Percentiles rank a stretch among this genome's conserved stretches.
Evolutionary conservation across 2,329 filamentous ascomycete genomes (phyloP).

Genomic region (Ascochyta rabiei): DNA sequence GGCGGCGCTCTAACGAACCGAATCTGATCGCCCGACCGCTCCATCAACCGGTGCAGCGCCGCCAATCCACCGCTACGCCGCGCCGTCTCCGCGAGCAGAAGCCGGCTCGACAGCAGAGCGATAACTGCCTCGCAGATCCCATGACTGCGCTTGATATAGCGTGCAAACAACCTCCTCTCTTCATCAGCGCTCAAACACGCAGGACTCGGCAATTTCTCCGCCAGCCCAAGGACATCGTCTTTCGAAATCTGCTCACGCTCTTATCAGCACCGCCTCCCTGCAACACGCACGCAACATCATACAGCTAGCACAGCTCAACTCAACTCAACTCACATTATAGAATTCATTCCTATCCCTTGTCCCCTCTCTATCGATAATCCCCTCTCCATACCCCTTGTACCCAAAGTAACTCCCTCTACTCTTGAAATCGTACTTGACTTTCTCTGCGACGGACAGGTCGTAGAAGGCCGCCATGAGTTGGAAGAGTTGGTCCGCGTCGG

Average conservation of each 20-base stretch:
- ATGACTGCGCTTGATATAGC: conserved; percentile 56
- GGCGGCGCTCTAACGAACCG: conserved; percentile 59
- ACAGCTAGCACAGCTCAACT: too few species aligned
- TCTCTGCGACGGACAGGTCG: conserved; percentile 57
- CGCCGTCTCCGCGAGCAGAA: conserved; percentile 42
- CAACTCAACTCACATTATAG: conserved; percentile 54
- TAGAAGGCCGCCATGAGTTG: conserved; percentile 55
- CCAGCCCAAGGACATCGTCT: conserved; percentile 56
- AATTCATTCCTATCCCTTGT: conserved; percentile 61
- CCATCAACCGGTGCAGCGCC: conserved; percentile 54
- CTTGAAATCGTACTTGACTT: conserved; percentile 61
- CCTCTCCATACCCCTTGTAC: conserved; percentile 55
- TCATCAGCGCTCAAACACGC: neutral
- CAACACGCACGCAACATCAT: neutral
- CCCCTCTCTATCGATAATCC: conserved; percentile 55
- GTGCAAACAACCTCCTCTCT: conserved; percentile 37
- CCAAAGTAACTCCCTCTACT: conserved; percentile 59
- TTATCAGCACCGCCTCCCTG: neutral
- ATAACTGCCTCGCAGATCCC: conserved; percentile 54
- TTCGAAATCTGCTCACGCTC: conserved; percentile 52
- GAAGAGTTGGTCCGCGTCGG: conserved; percentile 55
- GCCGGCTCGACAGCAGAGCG: conserved; percentile 51
- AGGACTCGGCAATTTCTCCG: conserved; percentile 5
- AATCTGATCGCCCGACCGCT: conserved; percentile 59
- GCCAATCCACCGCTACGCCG: conserved; percentile 48